Evolutionary conservation across 257 asterid genomes (phyloP), one percentile per base, ranked within the genome.

Genomic region (Ocimum tenuiflorum): DNA sequence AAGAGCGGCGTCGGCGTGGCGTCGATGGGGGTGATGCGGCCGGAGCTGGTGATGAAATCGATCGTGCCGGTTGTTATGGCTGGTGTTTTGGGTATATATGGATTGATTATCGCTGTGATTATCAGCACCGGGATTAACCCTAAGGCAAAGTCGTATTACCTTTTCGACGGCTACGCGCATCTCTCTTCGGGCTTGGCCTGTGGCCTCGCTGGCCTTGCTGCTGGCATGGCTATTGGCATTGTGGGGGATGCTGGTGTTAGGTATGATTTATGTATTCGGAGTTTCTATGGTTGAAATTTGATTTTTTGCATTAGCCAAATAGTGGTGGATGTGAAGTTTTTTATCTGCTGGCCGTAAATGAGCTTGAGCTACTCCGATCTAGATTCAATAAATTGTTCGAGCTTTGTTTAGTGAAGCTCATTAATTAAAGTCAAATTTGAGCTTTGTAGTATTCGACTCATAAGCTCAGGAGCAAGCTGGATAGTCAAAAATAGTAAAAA

Each of bases 191-290:
- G 95, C 33, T 77, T 87, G 33, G 75, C 95, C 48, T n/a, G n/a
- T n/a, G n/a, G n/a, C n/a, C n/a, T n/a, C 10, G 89, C 95, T 42
- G 95, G 95, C 0, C 91, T 87, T 45, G 85, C 91, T 50, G 91
- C 95, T 60, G 95, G 95, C 18, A 87, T 87, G 95, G 95, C 95
- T 59, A 87, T 87, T 39, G 95, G 95, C 23, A 87, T 87, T 15
- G 95, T 87, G n/a, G 95, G 95, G 11, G 95, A 87, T 79, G 95
- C 88, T 55, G 95, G 95, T 76, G 95, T 87, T 43, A 85, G 95
- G 95, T 87, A 85, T 68, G 49, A 2, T 67, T 69, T 41, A 6
- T 13, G 48, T 60, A 39, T 1, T 63, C 33, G 41, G 11, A 27
- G 71, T 68, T 36, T 8, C 2, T 68, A 0, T 39, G 35, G 6